Evolutionary conservation across 225 moss, liverwort and hornwort species (phyloP).

Genomic region (Thuidium tamariscinum): DNA sequence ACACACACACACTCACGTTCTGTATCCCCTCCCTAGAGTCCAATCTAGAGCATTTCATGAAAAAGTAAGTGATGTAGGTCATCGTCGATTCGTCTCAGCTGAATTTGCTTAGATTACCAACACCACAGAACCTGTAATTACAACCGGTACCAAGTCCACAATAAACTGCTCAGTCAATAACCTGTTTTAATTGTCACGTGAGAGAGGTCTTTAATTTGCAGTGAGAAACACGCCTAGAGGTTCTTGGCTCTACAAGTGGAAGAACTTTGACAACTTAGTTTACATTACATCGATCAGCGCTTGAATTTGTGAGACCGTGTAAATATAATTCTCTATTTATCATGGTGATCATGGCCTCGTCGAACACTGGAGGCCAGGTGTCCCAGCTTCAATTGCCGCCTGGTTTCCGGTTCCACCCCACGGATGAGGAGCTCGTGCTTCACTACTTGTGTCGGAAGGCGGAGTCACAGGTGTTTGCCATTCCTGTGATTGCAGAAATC

Average conservation of each 20-base stretch:
- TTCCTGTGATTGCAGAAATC: conserved; percentile 87
- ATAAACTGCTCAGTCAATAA: neutral
- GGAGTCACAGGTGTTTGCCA: conserved; percentile 58
- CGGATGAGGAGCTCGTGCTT: conserved; percentile 91
- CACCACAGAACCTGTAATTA: neutral
- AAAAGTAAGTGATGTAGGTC: conserved; percentile 2
- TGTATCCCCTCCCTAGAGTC: neutral
- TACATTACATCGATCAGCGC: neutral
- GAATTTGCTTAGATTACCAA: neutral
- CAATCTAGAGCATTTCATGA: conserved; percentile 8
- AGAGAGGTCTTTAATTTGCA: neutral
- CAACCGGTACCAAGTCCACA: neutral
- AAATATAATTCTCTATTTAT: neutral
- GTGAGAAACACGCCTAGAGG: neutral
- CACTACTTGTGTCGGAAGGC: conserved; percentile 88
- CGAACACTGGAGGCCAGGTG: conserved; percentile 27
- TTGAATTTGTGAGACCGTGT: neutral
- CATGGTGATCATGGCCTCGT: conserved; percentile 40
- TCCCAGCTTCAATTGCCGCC: conserved; percentile 77
- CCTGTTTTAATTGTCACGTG: neutral
- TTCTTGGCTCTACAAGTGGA: conserved; percentile 23
- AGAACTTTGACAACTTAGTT: too few relatives aligned
- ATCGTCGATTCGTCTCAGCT: neutral
- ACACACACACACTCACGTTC: neutral
- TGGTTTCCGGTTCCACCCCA: conserved; percentile 96